Evolutionary conservation across 441 rosid species (phyloP).

Genomic region (Populus tomentosa): DNA sequence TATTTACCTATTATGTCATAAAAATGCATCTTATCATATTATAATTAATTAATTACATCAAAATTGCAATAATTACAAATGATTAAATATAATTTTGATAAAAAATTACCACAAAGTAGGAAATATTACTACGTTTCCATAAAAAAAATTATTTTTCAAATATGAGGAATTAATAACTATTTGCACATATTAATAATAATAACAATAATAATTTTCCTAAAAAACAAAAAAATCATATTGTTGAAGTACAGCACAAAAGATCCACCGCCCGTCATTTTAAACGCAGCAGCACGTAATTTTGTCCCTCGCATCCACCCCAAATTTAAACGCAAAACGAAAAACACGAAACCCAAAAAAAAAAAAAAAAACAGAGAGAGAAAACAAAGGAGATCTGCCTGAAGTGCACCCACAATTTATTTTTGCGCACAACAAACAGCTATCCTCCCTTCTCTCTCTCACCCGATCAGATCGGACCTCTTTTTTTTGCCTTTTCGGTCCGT

Average conservation of each 20-base stretch:
- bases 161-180: too few relatives aligned
- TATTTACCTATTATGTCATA: too few relatives aligned
- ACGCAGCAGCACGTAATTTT: neutral
- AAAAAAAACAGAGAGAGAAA: slow-evolving; percentile 5
- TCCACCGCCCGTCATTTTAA: neutral
- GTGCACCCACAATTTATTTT: neutral
- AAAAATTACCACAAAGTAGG: too few relatives aligned
- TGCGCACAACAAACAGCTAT: neutral
- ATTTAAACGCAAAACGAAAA: slow-evolving; percentile 4
- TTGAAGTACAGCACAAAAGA: neutral
- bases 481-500: slow-evolving; percentile 1
- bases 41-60: too few relatives aligned
- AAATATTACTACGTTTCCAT: too few relatives aligned
- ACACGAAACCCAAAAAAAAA: neutral
- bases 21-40: too few relatives aligned
- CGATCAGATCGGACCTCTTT: slow-evolving; percentile 42
- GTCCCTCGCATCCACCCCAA: neutral
- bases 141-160: too few relatives aligned
- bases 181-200: too few relatives aligned
- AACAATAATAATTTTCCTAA: too few relatives aligned
- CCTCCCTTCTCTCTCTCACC: slow-evolving; percentile 1
- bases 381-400: slow-evolving; percentile 33
- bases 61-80: too few relatives aligned
- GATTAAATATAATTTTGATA: too few relatives aligned
- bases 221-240: neutral